phyloP scores from a whole-genome alignment of 2,329 filamentous ascomycete species.

The Fonsecaea nubica region DNA sequence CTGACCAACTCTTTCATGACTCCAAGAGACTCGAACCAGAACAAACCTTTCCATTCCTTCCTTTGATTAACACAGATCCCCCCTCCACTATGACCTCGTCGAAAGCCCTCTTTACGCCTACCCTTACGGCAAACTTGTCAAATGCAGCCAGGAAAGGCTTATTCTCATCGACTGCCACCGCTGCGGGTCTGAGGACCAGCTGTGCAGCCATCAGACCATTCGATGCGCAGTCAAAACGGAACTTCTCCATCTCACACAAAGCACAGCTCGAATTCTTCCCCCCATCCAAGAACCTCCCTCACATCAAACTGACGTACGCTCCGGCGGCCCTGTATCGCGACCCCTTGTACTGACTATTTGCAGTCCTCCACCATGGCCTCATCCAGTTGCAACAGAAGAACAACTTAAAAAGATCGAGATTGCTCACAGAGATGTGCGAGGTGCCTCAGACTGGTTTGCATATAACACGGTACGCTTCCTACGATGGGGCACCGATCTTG shows the following conservation, averaged over 20 bases:
- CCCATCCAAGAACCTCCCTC: constrained; percentile 63
- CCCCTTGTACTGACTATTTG: constrained; percentile 9
- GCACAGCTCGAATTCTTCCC: constrained; percentile 61
- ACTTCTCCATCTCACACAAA: constrained; percentile 49
- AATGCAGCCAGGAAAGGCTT: constrained; percentile 36
- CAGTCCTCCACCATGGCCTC: constrained; percentile 48
- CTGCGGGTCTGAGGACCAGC: constrained; percentile 40
- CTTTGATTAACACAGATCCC: not conserved
- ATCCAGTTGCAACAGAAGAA: constrained; percentile 67
- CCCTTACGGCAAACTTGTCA: constrained; percentile 34
- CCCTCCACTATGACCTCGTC: constrained; percentile 33
- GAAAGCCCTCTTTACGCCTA: constrained; percentile 30
- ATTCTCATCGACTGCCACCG: constrained; percentile 27
- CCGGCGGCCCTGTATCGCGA: not conserved
- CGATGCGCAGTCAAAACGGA: constrained; percentile 36
- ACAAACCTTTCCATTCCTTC: not conserved
- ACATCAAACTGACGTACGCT: constrained; percentile 40
- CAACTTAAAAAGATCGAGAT: constrained; percentile 78
- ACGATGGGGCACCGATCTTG: constrained; percentile 80
- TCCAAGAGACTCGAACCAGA: constrained; percentile 8
- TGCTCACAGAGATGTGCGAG: constrained; percentile 76
- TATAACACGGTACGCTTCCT: constrained; percentile 77
- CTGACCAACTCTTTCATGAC: constrained; percentile 15
- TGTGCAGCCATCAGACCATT: constrained; percentile 34
- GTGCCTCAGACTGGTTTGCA: constrained; percentile 77